Evolutionary conservation across 2,329 filamentous ascomycete species (phyloP).

Genomic region (Verticillium nonalfalfae): DNA sequence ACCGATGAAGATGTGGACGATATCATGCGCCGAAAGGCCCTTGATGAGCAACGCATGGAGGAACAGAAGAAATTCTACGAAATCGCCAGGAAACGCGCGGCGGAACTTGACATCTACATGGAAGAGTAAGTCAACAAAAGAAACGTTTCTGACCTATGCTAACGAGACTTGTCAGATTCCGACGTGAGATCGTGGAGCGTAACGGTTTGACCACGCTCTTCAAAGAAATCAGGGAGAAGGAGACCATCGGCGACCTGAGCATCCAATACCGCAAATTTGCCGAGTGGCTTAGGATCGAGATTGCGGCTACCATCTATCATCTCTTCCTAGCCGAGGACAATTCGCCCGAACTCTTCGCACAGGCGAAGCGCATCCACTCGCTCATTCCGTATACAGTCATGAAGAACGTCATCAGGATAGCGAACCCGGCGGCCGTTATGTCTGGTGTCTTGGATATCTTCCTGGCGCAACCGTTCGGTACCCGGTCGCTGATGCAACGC

Average conservation of each 20-base stretch:
- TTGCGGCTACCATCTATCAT: conserved; percentile 94
- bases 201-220: conserved; percentile 92
- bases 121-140: conserved; percentile 57
- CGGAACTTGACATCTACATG: conserved; percentile 96
- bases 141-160: background rate
- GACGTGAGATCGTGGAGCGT: conserved; percentile 58
- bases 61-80: conserved; percentile 96
- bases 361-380: conserved; percentile 90
- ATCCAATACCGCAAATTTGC: conserved; percentile 97
- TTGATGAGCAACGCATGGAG: conserved; percentile 83
- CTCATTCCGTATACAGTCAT: conserved; percentile 87
- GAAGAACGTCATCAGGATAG: conserved; percentile 95
- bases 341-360: conserved; percentile 90
- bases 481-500: conserved; percentile 83
- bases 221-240: conserved; percentile 85
- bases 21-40: conserved; percentile 68
- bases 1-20: conserved; percentile 81
- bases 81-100: conserved; percentile 82
- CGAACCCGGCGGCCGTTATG: conserved; percentile 96
- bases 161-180: conserved; percentile 39
- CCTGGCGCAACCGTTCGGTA: conserved; percentile 87
- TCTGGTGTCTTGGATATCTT: conserved; percentile 92
- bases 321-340: conserved; percentile 97
- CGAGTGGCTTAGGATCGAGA: conserved; percentile 95
- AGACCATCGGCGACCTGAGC: conserved; percentile 79